Conservation (phyloP, 208 protist species). For the Trypanosoma platydactyli region DNA sequence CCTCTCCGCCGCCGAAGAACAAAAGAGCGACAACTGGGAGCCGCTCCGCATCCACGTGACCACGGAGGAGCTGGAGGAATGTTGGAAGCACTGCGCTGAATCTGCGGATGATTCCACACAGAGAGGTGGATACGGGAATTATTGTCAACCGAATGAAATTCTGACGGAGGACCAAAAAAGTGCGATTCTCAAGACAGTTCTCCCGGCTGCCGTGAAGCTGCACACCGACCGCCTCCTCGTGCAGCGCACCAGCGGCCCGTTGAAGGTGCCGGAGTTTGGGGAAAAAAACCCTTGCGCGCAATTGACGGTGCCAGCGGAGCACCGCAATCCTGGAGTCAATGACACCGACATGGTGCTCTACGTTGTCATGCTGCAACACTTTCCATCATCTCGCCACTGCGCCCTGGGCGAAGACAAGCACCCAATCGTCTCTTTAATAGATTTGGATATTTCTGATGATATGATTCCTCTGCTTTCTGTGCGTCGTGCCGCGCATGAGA, state of each 20-base stretch:
- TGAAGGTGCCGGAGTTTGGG: conserved; percentile 15
- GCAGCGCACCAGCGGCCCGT: conserved; percentile 2
- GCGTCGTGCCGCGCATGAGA: conserved; percentile 34
- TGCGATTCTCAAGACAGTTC: conserved; percentile 26
- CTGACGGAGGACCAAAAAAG: conserved; percentile 34
- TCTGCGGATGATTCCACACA: conserved; percentile 14
- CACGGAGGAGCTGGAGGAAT: conserved; percentile 33
- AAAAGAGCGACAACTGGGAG: conserved; percentile 12
- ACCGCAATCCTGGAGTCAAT: conserved; percentile 40
- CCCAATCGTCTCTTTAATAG: conserved; percentile 26
- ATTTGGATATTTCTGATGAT: conserved; percentile 21
- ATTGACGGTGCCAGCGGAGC: conserved; percentile 46
- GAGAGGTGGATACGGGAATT: conserved; percentile 4
- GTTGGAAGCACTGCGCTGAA: conserved; percentile 38
- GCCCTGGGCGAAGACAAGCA: conserved; percentile 23
- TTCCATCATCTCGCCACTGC: conserved; percentile 36
- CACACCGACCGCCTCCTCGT: conserved; percentile 55
- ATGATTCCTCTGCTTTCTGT: neutral
- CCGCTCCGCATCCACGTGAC: conserved; percentile 46
- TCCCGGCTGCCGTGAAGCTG: conserved; percentile 41
- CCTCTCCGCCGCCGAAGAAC: neutral
- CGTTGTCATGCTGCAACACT: conserved; percentile 41
- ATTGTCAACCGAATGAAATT: conserved; percentile 31
- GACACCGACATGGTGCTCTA: conserved; percentile 71
- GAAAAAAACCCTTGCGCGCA: conserved; percentile 22